Base-by-base conservation (phyloP, 2,329 filamentous ascomycete species). In the Aspergillus unguis region DNA sequence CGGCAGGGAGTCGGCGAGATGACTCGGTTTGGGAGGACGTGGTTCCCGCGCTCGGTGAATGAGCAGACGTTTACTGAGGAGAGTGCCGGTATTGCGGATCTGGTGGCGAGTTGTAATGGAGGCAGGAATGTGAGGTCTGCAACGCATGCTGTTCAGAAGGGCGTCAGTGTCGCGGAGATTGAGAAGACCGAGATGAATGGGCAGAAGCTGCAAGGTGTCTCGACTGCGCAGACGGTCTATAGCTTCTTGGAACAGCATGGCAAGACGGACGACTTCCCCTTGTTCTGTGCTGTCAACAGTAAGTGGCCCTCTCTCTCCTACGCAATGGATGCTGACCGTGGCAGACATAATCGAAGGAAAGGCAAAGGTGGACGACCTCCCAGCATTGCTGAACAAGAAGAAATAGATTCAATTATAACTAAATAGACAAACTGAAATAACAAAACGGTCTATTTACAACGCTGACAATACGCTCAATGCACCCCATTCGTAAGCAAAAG, bases 1-100 rank as follows among this genome's bases (percentile, higher is more conserved):
- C 87, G 92, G 40, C 85, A 96, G 9, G 92, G 92, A 2, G 83
- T 96, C 35, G 80, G 95, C 59, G 92, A 96, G 75, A 95, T 95
- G 85, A 88, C 95, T 65, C 86, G 87, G 68, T 96, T 96, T 62
- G 91, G 91, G 6, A 52, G 52, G n/a, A 53, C 52, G 25, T 60
- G 57, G 57, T 59, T 59, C n/a, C 57, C 57, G 1, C 44, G 45
- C 9, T 58, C 55, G 2, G 57, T 59, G 5, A 42, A 60, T 7
- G 54, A 58, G 50, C 37, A 29, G 35, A 60, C 54, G 0, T 60
- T 60, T n/a, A 58, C 58, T 3, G 56, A 58, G 47, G 56, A 60
- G 36, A 65, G 62, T 31, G 62, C 62, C 5, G 62, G 62, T 6
- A 61, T 65, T 31, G 62, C 62, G 1, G 58, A 58, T 33, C 25